These are phyloP conservation scores for Yamadazyma kanchanaburiensis DNA, from an alignment of 1,139 yeast species.

Conservation along the genomic window DNA sequence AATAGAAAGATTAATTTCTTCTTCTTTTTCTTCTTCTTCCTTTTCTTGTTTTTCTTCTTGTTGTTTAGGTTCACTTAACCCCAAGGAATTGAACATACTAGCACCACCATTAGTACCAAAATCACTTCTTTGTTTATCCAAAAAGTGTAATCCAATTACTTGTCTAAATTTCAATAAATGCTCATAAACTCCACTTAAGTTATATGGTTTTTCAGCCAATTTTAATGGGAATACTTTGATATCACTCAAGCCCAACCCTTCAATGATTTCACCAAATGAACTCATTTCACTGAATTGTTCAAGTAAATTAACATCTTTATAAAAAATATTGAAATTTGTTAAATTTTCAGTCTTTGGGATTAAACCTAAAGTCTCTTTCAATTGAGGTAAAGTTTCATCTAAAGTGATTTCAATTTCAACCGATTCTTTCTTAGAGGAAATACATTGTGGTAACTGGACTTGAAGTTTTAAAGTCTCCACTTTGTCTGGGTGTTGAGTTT, in stretches of 20 bases:
- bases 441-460: conserved; percentile 29
- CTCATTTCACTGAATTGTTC: conserved; percentile 30
- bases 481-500: conserved; percentile 2
- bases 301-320: conserved; percentile 33
- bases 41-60: conserved; percentile 6
- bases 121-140: conserved; percentile 28
- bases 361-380: conserved; percentile 55
- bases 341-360: conserved; percentile 55
- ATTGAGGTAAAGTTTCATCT: conserved; percentile 53
- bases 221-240: conserved; percentile 16
- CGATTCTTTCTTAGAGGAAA: conserved; percentile 15
- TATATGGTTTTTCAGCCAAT: conserved; percentile 34
- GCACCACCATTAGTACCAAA: conserved; percentile 26
- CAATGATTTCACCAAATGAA: conserved; percentile 28
- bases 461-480: conserved; percentile 7
- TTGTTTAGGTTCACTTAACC: conserved; percentile 16
- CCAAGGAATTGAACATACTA: conserved; percentile 27
- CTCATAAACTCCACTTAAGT: conserved; percentile 34
- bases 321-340: conserved; percentile 55
- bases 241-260: conserved; percentile 18
- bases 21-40: conserved; percentile 4
- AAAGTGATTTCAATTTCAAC: conserved; percentile 19
- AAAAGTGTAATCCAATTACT: conserved; percentile 40
- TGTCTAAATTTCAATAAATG: conserved; percentile 44
- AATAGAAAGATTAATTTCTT: conserved; percentile 11